These are phyloP conservation scores for Centaurea solstitialis DNA, from an alignment of 129 eudicot genomes.

Conservation along the genomic window DNA sequence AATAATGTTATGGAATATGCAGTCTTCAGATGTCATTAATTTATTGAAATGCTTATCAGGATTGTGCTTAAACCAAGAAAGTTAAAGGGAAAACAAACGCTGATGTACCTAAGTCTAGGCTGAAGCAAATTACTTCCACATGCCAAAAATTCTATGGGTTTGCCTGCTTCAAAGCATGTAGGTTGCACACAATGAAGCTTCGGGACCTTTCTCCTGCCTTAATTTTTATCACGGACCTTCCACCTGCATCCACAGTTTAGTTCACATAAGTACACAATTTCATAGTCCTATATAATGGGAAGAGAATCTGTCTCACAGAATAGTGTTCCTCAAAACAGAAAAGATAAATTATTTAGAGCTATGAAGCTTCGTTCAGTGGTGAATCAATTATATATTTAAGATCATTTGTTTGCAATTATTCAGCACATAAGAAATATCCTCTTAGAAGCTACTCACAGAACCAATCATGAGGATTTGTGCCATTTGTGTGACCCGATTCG, in stretches of 20 bases:
- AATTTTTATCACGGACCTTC: constrained; percentile 59
- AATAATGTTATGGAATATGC: neutral
- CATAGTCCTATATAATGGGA: neutral
- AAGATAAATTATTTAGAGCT: neutral
- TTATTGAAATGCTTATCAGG: neutral
- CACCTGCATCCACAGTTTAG: constrained; percentile 49
- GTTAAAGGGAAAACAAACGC: neutral
- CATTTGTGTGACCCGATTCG: no score
- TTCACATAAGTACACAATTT: constrained; percentile 10
- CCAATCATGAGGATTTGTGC: no score
- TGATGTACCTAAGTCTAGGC: constrained; percentile 77
- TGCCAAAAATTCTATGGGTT: constrained; percentile 81
- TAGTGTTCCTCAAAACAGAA: no score
- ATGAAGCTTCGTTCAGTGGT: neutral
- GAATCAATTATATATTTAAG: neutral
- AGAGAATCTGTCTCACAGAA: neutral
- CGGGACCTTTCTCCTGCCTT: constrained; percentile 54
- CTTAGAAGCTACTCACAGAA: no score
- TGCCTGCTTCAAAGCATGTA: constrained; percentile 89
- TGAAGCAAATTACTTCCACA: constrained; percentile 90
- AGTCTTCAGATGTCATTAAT: constrained; percentile 1
- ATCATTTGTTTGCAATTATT: neutral
- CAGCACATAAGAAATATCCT: no score
- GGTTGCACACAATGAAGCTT: constrained; percentile 84
- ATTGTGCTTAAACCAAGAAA: neutral